Conservation (phyloP, 129 eudicot species). For the Erigeron canadensis region DNA sequence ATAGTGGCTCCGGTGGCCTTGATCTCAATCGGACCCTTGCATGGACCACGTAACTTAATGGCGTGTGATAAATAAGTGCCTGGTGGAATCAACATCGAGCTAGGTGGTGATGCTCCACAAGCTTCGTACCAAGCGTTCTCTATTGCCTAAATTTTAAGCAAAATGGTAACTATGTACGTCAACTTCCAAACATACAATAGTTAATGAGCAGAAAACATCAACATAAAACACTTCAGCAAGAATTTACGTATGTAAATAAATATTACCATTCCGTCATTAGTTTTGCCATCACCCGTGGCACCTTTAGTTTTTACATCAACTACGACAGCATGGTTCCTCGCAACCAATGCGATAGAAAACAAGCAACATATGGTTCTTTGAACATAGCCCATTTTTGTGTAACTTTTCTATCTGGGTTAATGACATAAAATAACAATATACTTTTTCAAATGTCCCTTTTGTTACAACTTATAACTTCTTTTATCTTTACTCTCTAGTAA, state of each 20-base stretch:
- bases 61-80: constrained; percentile 32
- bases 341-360: constrained; percentile 16
- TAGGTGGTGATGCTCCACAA: constrained; percentile 34
- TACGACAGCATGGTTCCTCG: constrained; percentile 23
- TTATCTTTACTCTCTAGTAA: too few species aligned
- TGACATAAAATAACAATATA: too few species aligned
- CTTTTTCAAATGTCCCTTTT: too few species aligned
- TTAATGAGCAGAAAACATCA: neutral
- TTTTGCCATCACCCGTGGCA: constrained; percentile 43
- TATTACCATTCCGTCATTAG: constrained; percentile 38
- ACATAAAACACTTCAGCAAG: neutral
- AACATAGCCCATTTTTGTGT: constrained; percentile 15
- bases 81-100: constrained; percentile 37
- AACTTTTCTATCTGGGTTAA: neutral
- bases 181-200: neutral
- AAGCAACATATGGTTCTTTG: constrained; percentile 11
- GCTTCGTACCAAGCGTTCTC: constrained; percentile 50
- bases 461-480: too few species aligned
- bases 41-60: constrained; percentile 34
- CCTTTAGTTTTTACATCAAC: constrained; percentile 31
- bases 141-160: constrained; percentile 32
- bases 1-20: constrained; percentile 34
- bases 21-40: constrained; percentile 42
- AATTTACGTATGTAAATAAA: neutral
- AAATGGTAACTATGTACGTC: neutral